phyloP scores from a whole-genome alignment of 2,329 filamentous ascomycete genomes.

The Coniochaeta sp. region DNA sequence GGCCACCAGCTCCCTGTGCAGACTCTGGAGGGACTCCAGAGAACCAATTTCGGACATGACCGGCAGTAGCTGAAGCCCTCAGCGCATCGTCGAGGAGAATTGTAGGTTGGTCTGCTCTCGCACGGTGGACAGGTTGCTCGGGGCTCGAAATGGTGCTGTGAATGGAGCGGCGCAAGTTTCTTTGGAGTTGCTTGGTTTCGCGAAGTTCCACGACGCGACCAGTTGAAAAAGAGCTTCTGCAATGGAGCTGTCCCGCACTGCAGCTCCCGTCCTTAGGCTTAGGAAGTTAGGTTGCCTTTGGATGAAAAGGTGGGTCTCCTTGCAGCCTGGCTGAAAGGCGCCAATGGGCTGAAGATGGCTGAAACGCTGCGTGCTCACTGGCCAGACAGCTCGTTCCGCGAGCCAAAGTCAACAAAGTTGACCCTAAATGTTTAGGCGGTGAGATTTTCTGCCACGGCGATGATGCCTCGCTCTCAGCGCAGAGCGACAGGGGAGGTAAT shows the following conservation, averaged over 20 bases:
- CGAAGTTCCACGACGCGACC: background rate
- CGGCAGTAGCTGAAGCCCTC: slow-evolving; percentile 22
- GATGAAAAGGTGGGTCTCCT: background rate
- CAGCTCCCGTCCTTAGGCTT: background rate
- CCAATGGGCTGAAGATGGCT: background rate
- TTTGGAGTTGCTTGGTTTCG: background rate
- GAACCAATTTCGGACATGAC: slow-evolving; percentile 67
- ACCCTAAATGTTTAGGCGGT: background rate
- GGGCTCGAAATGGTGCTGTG: background rate
- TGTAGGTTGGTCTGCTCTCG: background rate
- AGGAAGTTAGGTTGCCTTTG: too few relatives aligned
- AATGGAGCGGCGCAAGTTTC: background rate
- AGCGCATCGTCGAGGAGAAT: slow-evolving; percentile 18
- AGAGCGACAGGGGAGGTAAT: background rate
- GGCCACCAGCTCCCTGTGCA: slow-evolving; percentile 78
- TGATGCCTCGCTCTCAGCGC: background rate
- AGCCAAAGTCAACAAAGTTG: background rate
- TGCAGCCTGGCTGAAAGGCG: background rate
- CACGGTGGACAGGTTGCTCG: background rate
- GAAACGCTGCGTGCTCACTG: background rate
- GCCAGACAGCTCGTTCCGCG: background rate
- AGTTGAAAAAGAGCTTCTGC: slow-evolving; percentile 2
- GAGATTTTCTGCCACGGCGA: background rate
- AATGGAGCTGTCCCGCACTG: slow-evolving; percentile 2
- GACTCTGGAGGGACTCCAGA: slow-evolving; percentile 70